Conservation (phyloP, 306 rosid species). For the Abrus precatorius region DNA sequence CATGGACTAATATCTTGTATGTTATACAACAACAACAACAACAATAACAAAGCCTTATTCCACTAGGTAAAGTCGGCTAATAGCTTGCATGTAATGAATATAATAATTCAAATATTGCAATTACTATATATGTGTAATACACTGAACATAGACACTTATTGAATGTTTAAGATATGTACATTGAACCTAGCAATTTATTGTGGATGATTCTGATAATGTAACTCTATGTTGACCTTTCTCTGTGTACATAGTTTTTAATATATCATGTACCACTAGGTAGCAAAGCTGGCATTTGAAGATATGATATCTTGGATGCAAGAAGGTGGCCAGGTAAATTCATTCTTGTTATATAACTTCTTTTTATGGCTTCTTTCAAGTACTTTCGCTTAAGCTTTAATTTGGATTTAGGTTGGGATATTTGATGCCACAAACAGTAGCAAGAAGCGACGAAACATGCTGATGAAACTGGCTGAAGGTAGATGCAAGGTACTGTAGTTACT, state of each 20-base stretch:
- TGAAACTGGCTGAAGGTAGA: slow-evolving; percentile 97
- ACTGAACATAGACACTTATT: not conserved
- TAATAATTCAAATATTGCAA: not conserved
- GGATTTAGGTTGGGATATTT: slow-evolving; percentile 90
- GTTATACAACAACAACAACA: not conserved
- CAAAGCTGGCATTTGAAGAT: slow-evolving; percentile 97
- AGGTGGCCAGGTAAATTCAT: slow-evolving; percentile 93
- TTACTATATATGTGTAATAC: not conserved
- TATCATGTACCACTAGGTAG: slow-evolving; percentile 92
- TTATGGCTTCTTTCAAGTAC: slow-evolving; percentile 39
- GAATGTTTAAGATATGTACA: not conserved
- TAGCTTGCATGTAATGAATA: not conserved
- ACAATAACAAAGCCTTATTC: too few relatives aligned
- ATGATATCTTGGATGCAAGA: slow-evolving; percentile 99
- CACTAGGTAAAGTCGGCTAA: too few relatives aligned
- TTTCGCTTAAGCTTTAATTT: slow-evolving; percentile 37
- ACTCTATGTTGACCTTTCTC: slow-evolving; percentile 61
- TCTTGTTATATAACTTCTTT: slow-evolving; percentile 38
- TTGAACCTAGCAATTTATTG: slow-evolving; percentile 34
- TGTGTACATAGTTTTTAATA: slow-evolving; percentile 77
- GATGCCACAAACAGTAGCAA: slow-evolving; percentile 96
- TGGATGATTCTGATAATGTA: slow-evolving; percentile 46
- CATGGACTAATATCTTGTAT: not conserved
- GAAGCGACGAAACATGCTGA: slow-evolving; percentile 87
- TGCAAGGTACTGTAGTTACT: slow-evolving; percentile 79